phyloP scores from a whole-genome alignment of 2,329 filamentous ascomycete genomes.

The Phoma herbarum region DNA sequence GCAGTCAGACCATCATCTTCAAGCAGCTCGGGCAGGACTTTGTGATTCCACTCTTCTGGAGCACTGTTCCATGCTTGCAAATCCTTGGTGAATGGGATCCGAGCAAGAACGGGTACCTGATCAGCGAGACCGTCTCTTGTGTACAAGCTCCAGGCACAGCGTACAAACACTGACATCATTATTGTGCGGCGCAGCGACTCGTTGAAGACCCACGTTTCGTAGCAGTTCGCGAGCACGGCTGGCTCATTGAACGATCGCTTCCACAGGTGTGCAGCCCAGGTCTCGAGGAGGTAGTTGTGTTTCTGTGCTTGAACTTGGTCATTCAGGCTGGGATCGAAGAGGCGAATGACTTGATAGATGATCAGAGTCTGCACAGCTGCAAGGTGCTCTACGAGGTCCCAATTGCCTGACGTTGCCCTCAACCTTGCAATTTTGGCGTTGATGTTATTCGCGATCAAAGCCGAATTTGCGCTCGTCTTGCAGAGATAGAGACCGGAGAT shows the following conservation, averaged over 20 bases:
- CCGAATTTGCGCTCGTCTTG: constrained; percentile 31
- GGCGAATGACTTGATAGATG: constrained; percentile 44
- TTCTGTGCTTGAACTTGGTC: constrained; percentile 27
- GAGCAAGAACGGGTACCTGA: constrained; percentile 33
- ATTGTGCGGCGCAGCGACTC: constrained; percentile 43
- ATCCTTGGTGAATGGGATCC: constrained; percentile 33
- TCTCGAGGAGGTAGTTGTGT: constrained; percentile 36
- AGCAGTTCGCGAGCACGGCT: constrained; percentile 2
- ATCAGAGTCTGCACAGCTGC: constrained; percentile 46
- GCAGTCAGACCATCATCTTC: constrained; percentile 28
- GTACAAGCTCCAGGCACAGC: constrained; percentile 35
- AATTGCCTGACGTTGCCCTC: constrained; percentile 22
- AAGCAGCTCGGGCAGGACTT: constrained; percentile 7
- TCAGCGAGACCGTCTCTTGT: constrained; percentile 34
- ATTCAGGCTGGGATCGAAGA: constrained; percentile 37
- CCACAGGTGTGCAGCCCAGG: constrained; percentile 42
- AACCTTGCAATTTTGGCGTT: constrained; percentile 32
- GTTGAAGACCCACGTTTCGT: constrained; percentile 37
- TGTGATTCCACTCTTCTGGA: constrained; percentile 24
- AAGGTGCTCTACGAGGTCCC: constrained; percentile 40
- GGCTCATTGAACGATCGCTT: constrained; percentile 30
- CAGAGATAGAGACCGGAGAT: constrained; percentile 39
- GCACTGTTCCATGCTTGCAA: constrained; percentile 28
- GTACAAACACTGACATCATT: constrained; percentile 39
- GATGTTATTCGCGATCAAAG: constrained; percentile 32